phyloP scores from a whole-genome alignment of 2,329 filamentous ascomycete species.

The Penicillium decumbens region DNA sequence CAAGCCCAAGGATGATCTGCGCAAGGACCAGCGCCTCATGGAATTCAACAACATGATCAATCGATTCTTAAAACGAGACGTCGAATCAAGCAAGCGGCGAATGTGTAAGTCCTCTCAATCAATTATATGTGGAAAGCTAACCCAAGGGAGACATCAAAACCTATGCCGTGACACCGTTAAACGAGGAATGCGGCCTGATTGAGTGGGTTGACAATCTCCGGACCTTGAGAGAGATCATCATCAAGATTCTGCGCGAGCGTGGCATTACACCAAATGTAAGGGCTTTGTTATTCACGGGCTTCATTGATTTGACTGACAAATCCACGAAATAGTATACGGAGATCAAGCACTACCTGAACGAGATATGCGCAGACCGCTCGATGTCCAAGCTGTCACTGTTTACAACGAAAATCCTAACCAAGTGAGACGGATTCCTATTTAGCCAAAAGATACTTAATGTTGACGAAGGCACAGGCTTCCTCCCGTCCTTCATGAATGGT shows the following conservation, averaged over 20 bases:
- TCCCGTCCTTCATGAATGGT: slow-evolving; percentile 87
- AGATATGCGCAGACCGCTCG: slow-evolving; percentile 55
- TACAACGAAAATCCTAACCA: slow-evolving; percentile 56
- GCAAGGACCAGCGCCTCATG: slow-evolving; percentile 97
- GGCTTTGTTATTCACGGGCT: background rate
- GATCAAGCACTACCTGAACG: slow-evolving; percentile 57
- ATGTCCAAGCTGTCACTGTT: slow-evolving; percentile 65
- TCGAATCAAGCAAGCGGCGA: slow-evolving; percentile 82
- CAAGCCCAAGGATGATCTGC: slow-evolving; percentile 96
- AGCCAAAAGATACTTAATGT: background rate
- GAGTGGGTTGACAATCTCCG: slow-evolving; percentile 98
- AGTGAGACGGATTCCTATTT: slow-evolving; percentile 24
- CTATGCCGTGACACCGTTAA: slow-evolving; percentile 92
- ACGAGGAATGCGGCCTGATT: slow-evolving; percentile 95
- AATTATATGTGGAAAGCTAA: slow-evolving; percentile 6
- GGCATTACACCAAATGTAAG: slow-evolving; percentile 55
- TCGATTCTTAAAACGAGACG: slow-evolving; percentile 81
- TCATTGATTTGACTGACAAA: background rate
- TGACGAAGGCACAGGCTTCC: slow-evolving; percentile 57
- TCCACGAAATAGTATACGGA: slow-evolving; percentile 55
- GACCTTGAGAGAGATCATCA: slow-evolving; percentile 84
- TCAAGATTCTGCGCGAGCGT: slow-evolving; percentile 70
- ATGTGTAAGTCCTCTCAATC: slow-evolving; percentile 52
- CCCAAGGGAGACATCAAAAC: slow-evolving; percentile 68
- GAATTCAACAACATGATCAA: slow-evolving; percentile 99